Evolutionary conservation across 2,329 filamentous ascomycete genomes (phyloP), one percentile per base, ranked within the genome.

Genomic region (Capronia coronata): DNA sequence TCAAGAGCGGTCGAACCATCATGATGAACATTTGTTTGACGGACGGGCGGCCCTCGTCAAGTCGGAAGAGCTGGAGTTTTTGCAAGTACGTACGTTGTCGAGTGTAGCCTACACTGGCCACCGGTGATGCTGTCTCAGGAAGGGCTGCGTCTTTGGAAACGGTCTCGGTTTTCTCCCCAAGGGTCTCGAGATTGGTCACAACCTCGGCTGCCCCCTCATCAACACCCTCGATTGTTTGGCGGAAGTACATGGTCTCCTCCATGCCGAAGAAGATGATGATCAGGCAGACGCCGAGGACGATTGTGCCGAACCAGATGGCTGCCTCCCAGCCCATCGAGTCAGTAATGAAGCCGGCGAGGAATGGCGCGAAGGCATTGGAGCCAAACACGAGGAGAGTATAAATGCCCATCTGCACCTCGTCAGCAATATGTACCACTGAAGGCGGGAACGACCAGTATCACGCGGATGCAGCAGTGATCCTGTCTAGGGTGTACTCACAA

Each of bases 191-290:
- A n/a, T n/a, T n/a, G n/a, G n/a, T n/a, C n/a, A n/a, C n/a, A n/a
- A n/a, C n/a, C n/a, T n/a, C n/a, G 25, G 39, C 25, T 21, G 44
- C 19, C 6, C 48, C 55, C n/a, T 54, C 21, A 32, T 60, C 56
- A 22, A 62, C 54, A 16, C 62, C 67, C 39, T 67, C 65, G 43
- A 64, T 46, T 5, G 65, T 67, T 3, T 61, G 48, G 10, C 73
- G 70, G 43, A 67, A 63, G 59, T 75, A 79, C 60, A 77, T 80
- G 3, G 78, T 80, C 62, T 82, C 79, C 62, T 82, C 79, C 68
- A 80, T 73, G 61, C 75, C 73, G 58, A 82, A 75, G 65, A 79
- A 80, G 1, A 76, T 63, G 54, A 78, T 69, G 14, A 80, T 58
- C 30, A 76, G 73, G 8, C 65, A 68, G 1, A 73, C 63, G 1